Evolutionary conservation across 2,329 filamentous ascomycete genomes (phyloP).

Genomic region (Sporothrix pallida): DNA sequence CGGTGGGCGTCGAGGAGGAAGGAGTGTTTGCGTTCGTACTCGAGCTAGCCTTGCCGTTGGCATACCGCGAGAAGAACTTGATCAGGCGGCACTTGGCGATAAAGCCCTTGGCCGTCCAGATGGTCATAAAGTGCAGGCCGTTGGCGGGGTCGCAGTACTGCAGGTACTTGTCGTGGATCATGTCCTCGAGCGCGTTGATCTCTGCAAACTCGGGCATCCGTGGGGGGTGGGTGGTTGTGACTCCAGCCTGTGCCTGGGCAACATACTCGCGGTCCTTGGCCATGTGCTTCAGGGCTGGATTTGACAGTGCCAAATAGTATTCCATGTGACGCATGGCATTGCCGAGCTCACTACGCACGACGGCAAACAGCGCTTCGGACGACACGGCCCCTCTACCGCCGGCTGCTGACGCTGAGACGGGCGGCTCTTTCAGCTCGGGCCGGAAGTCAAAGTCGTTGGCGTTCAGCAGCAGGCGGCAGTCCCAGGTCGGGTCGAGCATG

Average conservation of each 20-base stretch:
- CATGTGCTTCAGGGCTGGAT: slow-evolving; percentile 43
- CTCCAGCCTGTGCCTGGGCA: not conserved
- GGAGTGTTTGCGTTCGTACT: slow-evolving; percentile 31
- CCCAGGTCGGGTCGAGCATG: slow-evolving; percentile 47
- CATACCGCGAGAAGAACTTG: slow-evolving; percentile 45
- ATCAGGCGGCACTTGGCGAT: slow-evolving; percentile 58
- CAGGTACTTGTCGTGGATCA: slow-evolving; percentile 56
- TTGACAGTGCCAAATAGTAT: slow-evolving; percentile 47
- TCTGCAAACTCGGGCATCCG: slow-evolving; percentile 39
- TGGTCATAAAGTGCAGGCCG: slow-evolving; percentile 50
- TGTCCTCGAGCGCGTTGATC: slow-evolving; percentile 47
- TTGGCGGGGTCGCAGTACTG: slow-evolving; percentile 47
- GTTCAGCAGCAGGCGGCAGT: slow-evolving; percentile 53
- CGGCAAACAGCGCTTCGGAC: slow-evolving; percentile 52
- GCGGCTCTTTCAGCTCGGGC: slow-evolving; percentile 42
- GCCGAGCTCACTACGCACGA: slow-evolving; percentile 50
- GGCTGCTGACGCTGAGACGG: not conserved
- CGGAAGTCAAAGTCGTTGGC: slow-evolving; percentile 55
- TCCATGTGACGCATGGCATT: slow-evolving; percentile 47
- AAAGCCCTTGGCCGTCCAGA: slow-evolving; percentile 48
- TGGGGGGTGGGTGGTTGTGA: too few species aligned
- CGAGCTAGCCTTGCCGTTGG: not conserved
- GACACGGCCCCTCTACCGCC: not conserved
- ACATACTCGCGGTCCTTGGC: slow-evolving; percentile 34
- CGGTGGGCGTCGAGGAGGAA: slow-evolving; percentile 30